Base-by-base conservation (phyloP, 495 filamentous ascomycete species). In the Talaromyces nanjingensis region DNA sequence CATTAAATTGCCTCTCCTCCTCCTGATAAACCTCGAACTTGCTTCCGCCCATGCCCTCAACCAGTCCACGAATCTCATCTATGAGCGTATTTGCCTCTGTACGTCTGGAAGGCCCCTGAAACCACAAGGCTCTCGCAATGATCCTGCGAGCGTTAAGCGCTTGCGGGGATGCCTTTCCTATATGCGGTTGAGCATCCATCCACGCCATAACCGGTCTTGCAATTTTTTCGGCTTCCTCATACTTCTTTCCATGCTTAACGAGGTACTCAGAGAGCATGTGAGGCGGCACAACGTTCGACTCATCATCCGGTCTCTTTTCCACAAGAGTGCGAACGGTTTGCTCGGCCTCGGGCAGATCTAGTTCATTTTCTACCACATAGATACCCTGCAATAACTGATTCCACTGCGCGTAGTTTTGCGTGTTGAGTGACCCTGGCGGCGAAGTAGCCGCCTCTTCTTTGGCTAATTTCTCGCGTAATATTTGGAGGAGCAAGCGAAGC, bases 21-120 rank as follows among this genome's bases (percentile, higher is more conserved):
- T n/a, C 24, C 14, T 59, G 56, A 59, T 59, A 59, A 59, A 59
- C 56, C 5, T 16, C 56, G 39, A 59, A 59, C 29, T 34, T 59
- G 11, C 16, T 11, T n/a, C 29, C 56, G 3, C 29, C 16, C 29
- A 59, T 59, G 1, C 56, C 29, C 11, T 59, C 56, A 16, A 59
- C 29, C 3, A 59, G 5, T 20, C 14, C 25, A 16, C 14, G 11
- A 34, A 59, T 59, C 14, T 59, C 56, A 20, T 6, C 29, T 6
- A 59, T 1, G 29, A 33, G 29, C 5, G 29, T 0, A 11, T 59
- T 20, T 37, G 56, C 56, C 16, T 59, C 56, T 16, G 29, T 6
- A 31, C 56, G 29, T 34, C 29, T 12, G 29, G 56, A 37, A 29
- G 25, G 24, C 56, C 56, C 56, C 56, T 59, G 56, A 18, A 33